These are phyloP conservation scores for Musa itinerans DNA, from an alignment of 176 grass and related monocot genomes.

Conservation along the genomic window DNA sequence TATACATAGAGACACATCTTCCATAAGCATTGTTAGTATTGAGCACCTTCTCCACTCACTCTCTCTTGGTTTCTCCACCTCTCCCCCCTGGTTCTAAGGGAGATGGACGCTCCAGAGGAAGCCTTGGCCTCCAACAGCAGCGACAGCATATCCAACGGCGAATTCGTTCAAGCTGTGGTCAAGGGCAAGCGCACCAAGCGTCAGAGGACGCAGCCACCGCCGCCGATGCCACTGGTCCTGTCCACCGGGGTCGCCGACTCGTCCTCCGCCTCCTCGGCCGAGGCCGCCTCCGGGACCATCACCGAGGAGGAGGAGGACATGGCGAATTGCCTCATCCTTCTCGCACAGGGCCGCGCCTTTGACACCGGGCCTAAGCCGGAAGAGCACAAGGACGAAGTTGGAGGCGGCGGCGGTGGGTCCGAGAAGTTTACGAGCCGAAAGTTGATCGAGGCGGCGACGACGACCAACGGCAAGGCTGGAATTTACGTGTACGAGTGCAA, in stretches of 20 bases:
- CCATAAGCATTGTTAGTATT: neutral
- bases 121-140: neutral
- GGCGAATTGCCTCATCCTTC: constrained; percentile 20
- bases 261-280: constrained; percentile 3
- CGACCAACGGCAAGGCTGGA: neutral
- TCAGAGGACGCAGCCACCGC: neutral
- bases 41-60: neutral
- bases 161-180: neutral
- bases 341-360: neutral
- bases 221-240: neutral
- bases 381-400: neutral
- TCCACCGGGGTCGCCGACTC: neutral
- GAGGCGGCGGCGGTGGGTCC: neutral
- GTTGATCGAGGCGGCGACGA: neutral
- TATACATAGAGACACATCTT: neutral
- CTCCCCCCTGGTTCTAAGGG: neutral
- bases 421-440: constrained; percentile 39
- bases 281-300: neutral
- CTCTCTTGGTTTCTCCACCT: constrained; percentile 4
- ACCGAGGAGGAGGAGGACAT: constrained; percentile 21
- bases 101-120: neutral
- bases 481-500: constrained; percentile 8
- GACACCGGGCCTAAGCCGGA: neutral
- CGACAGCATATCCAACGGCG: neutral
- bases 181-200: constrained; percentile 14